Evolutionary conservation across 768 basidiomycete genomes (phyloP).

Genomic region (Boletus sp.): DNA sequence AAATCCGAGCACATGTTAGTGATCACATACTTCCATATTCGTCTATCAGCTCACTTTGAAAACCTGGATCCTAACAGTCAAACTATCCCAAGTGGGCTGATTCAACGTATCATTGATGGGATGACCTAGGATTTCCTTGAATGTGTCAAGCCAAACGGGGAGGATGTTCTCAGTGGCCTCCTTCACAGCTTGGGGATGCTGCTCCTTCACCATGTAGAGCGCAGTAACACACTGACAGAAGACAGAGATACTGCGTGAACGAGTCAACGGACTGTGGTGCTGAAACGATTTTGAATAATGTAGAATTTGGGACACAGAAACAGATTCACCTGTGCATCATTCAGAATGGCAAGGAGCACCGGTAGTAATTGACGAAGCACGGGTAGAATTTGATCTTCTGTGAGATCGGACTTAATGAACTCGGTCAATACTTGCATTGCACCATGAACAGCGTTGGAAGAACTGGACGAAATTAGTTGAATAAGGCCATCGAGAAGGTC

Average conservation of each 20-base stretch:
- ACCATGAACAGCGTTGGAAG: conserved; percentile 81
- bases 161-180: conserved; percentile 79
- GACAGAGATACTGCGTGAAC: conserved; percentile 81
- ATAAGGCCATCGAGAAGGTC: conserved; percentile 79
- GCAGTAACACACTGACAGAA: conserved; percentile 89
- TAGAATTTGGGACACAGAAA: not conserved
- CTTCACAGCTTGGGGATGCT: conserved; percentile 83
- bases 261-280: conserved; percentile 76
- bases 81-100: conserved; percentile 71
- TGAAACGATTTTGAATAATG: conserved; percentile 23
- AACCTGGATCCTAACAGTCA: conserved; percentile 78
- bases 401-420: conserved; percentile 88
- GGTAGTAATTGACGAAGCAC: conserved; percentile 89
- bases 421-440: conserved; percentile 96
- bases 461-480: conserved; percentile 68
- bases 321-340: conserved; percentile 61
- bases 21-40: not conserved
- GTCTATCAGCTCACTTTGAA: conserved; percentile 60
- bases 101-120: conserved; percentile 59
- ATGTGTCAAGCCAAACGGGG: conserved; percentile 90
- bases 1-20: conserved; percentile 1
- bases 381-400: conserved; percentile 92
- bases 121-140: conserved; percentile 71
- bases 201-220: conserved; percentile 93
- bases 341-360: conserved; percentile 77